Evolutionary conservation across 2,329 filamentous ascomycete genomes (phyloP).

Genomic region (Xylariaceae sp.): DNA sequence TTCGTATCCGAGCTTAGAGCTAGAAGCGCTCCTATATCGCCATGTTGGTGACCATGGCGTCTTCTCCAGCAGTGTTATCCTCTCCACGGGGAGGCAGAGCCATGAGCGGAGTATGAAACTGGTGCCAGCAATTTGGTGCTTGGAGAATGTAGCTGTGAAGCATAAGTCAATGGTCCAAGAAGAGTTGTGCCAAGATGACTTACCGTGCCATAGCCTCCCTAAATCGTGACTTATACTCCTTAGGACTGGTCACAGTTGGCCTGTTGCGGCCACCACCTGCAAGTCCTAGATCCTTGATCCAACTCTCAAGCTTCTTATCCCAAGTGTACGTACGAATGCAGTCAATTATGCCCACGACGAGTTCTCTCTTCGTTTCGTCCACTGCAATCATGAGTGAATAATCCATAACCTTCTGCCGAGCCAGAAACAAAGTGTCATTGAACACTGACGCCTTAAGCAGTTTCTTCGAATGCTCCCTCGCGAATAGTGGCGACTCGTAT

Average conservation of each 20-base stretch:
- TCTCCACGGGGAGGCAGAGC: constrained; percentile 21
- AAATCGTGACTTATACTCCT: constrained; percentile 96
- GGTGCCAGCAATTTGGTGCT: constrained; percentile 72
- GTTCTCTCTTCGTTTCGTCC: constrained; percentile 81
- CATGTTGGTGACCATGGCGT: constrained; percentile 8
- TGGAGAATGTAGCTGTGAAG: constrained; percentile 62
- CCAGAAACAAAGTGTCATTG: constrained; percentile 96
- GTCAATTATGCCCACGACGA: constrained; percentile 96
- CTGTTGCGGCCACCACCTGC: constrained; percentile 71
- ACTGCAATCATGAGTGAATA: constrained; percentile 98
- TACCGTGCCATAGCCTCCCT: constrained; percentile 93
- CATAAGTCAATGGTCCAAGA: constrained; percentile 4
- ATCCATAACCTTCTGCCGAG: constrained; percentile 97
- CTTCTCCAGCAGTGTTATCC: constrained; percentile 15
- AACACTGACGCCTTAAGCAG: constrained; percentile 86
- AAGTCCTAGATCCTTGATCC: constrained; percentile 96
- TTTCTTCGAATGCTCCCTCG: constrained; percentile 93
- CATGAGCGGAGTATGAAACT: constrained; percentile 44
- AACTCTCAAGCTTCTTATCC: constrained; percentile 99
- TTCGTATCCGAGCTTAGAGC: too few relatives aligned
- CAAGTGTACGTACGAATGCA: constrained; percentile 98
- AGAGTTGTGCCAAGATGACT: background rate
- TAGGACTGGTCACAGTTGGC: constrained; percentile 93
- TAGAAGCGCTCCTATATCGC: background rate
- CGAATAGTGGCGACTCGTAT: constrained; percentile 92